These are phyloP conservation scores for Sophora flavescens DNA, from an alignment of 306 rosid species.

Conservation along the genomic window DNA sequence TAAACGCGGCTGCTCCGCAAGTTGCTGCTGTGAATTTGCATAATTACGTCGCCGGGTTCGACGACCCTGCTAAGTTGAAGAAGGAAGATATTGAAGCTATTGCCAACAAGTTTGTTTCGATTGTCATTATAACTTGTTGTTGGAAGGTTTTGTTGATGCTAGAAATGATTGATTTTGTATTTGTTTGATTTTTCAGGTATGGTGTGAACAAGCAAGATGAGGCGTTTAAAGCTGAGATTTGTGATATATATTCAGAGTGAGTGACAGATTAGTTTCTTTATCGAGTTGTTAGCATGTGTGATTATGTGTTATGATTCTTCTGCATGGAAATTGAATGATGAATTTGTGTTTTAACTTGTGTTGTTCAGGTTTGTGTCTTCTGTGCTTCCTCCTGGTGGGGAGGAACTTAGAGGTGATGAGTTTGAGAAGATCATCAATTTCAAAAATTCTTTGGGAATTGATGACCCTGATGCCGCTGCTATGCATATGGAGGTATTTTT, in stretches of 20 bases:
- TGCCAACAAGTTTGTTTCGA: conserved; percentile 72
- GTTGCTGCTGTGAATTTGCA: conserved; percentile 89
- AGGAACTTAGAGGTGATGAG: conserved; percentile 92
- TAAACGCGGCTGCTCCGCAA: conserved; percentile 80
- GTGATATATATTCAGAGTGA: conserved; percentile 79
- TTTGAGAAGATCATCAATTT: conserved; percentile 71
- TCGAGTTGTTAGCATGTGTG: conserved; percentile 23
- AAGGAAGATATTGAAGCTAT: conserved; percentile 86
- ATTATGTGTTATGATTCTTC: conserved; percentile 37
- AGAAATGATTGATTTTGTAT: conserved; percentile 11
- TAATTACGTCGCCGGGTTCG: conserved; percentile 77
- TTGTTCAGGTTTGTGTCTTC: conserved; percentile 73
- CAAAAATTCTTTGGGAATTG: conserved; percentile 87
- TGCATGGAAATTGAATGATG: conserved; percentile 36
- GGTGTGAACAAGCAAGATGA: conserved; percentile 95
- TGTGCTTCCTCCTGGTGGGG: conserved; percentile 81
- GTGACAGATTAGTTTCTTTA: conserved; percentile 26
- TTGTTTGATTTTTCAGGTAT: conserved; percentile 56
- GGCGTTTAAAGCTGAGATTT: conserved; percentile 85
- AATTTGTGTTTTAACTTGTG: conserved; percentile 8
- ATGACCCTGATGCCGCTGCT: conserved; percentile 95
- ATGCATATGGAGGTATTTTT: conserved; percentile 95
- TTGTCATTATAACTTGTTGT: background rate
- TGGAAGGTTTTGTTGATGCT: background rate
- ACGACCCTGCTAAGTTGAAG: conserved; percentile 71